Evolutionary conservation across 140 eudicot genomes (phyloP).

Genomic region (Bidens hawaiensis): DNA sequence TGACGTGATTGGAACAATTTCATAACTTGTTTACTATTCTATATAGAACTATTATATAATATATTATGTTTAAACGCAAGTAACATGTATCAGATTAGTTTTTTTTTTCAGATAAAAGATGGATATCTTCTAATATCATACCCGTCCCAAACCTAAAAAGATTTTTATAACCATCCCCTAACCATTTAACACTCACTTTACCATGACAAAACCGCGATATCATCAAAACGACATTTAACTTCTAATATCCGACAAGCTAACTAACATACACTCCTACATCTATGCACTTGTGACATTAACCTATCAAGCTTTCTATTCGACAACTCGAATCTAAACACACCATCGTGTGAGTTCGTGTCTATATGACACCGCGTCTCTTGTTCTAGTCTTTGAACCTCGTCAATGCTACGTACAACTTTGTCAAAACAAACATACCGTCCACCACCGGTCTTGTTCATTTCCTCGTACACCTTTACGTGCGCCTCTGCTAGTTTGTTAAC

Average conservation of each 20-base stretch:
- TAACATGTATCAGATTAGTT: no score
- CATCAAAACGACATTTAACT: neutral
- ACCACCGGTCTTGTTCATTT: constrained; percentile 43
- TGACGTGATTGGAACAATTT: no score
- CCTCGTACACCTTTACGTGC: constrained; percentile 56
- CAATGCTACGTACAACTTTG: constrained; percentile 31
- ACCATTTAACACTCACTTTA: neutral
- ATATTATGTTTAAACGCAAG: no score
- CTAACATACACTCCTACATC: constrained; percentile 39
- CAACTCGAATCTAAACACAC: constrained; percentile 27
- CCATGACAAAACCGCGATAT: neutral
- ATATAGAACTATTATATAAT: no score
- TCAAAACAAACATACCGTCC: constrained; percentile 77
- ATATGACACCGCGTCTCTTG: constrained; percentile 39
- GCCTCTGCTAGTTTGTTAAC: constrained; percentile 63
- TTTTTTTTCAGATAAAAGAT: no score
- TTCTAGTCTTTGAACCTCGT: constrained; percentile 40
- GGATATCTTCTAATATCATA: no score
- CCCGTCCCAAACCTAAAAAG: no score
- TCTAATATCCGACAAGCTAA: neutral
- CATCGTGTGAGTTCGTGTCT: constrained; percentile 14
- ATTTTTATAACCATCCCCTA: neutral
- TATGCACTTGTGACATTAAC: constrained; percentile 43
- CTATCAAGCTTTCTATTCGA: constrained; percentile 53
- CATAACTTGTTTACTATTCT: no score